Base-by-base conservation (phyloP, 805 yeast genomes). In the Sugiyamaella chiloensis region DNA sequence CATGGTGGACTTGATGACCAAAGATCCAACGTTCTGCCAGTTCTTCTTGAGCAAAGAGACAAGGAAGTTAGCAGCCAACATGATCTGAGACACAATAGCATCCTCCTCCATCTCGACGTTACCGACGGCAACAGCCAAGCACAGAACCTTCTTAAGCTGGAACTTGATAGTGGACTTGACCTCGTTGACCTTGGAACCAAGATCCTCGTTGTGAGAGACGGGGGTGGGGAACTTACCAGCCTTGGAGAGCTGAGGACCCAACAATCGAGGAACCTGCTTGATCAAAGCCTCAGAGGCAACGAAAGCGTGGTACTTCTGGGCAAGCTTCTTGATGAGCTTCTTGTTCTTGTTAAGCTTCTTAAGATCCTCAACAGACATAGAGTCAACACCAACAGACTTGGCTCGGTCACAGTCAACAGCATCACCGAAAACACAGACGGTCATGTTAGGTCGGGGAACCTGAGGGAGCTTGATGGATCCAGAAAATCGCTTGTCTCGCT, bases 211-310 rank as follows among this genome's bases (percentile, higher is more conserved):
- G 87, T 93, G 99, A 61, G 99, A 93, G 67, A 93, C 99, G 79
- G 99, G 99, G 75, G 98, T 91, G 77, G 99, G 99, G 96, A 93
- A 93, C 91, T 93, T 93, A 86, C 99, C 99, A 72, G 97, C 98
- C 87, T 93, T 93, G 65, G 99, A 93, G 72, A 93, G 88, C 77
- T 91, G 96, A 75, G 99, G 99, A 81, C 99, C 99, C 73, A 93
- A 83, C 73, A 93, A 83, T 85, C 99, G 93, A 79, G 99, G 99
- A 73, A 93, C 96, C 82, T 93, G 99, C 84, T 93, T 93, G 76
- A 93, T 93, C 76, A 93, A 87, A 62, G 87, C 96, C 77, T 93
- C 99, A 62, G 99, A 93, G 76, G 99, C 98, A 72, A 93, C 76
- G 85, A 93, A 93, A 66, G 99, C 97, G 74, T 87, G 89, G 95